Percentiles rank a stretch among this genome's conserved stretches.
Conservation (phyloP, 78 protist species). For the Parvularia atlantis region DNA sequence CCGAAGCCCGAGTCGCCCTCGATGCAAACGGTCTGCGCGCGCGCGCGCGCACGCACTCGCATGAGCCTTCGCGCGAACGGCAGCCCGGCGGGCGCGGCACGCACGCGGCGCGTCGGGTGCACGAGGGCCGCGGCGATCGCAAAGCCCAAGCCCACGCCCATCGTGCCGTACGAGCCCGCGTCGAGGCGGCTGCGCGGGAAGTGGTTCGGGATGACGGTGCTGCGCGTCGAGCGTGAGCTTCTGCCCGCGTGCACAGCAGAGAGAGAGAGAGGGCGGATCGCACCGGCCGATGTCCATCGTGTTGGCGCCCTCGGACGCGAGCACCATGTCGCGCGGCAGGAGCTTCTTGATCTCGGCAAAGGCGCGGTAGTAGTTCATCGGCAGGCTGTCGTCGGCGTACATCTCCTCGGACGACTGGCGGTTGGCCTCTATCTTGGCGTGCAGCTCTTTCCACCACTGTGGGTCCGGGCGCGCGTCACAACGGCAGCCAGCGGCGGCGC, state of each 20-base stretch:
- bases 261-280: not conserved
- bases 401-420: not conserved
- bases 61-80: no score
- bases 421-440: slow-evolving; percentile 10
- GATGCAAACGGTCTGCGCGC: slow-evolving; percentile 20
- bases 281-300: slow-evolving; percentile 52
- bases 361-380: slow-evolving; percentile 37
- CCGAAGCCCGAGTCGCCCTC: slow-evolving; percentile 65
- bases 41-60: no score
- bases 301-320: slow-evolving; percentile 53
- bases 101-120: not conserved
- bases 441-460: slow-evolving; percentile 28
- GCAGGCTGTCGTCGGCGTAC: slow-evolving; percentile 11
- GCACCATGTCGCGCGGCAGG: slow-evolving; percentile 13
- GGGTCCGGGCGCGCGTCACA: no score
- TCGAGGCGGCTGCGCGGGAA: slow-evolving; percentile 38
- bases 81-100: no score
- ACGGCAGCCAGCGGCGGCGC: no score
- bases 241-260: no score
- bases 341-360: slow-evolving; percentile 9
- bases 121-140: slow-evolving; percentile 38
- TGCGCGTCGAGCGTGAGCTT: not conserved
- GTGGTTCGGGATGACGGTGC: slow-evolving; percentile 25
- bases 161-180: slow-evolving; percentile 48
- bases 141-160: slow-evolving; percentile 62